Base-by-base conservation (phyloP, 2,329 filamentous ascomycete species). In the Leptographium flavum region DNA sequence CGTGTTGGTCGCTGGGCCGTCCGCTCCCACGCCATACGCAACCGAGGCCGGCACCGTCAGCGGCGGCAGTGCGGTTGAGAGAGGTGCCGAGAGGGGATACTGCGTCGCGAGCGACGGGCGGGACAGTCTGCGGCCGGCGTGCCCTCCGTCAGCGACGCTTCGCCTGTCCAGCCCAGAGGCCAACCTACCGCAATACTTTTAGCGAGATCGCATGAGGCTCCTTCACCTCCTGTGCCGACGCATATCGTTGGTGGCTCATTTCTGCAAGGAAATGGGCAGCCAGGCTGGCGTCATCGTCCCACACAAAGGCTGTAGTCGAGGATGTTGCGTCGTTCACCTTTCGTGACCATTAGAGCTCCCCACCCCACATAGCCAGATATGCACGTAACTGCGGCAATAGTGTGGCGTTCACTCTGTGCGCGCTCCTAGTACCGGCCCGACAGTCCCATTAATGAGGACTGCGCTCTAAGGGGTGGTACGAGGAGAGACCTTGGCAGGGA, bases 181-280 rank as follows among this genome's bases (percentile, higher is more conserved):
- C 17, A 22, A 43, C 59, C 52, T 66, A 81, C 80, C 80, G 68
- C 32, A 84, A 67, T 42, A 84, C 84, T 67, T 88, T 90, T 44
- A 88, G 67, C 43, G 83, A 87, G 39, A 88, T 76, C 19, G 80
- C 77, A 62, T 88, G 83, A 32, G 83, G 82, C 63, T 88, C 84
- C 61, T 86, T 86, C 49, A 72, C 64, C 48, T 77, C 74, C 47
- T 73, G 67, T 28, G 27, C 27, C 14, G 73, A 74, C 8, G 71
- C 65, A 53, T 73, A 75, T 53, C 71, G 62, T 58, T 76, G 73
- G 54, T 78, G 73, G 59, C 70, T 75, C 73, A 77, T 77, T 10
- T 50, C 48, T 74, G 74, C 58, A 25, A 19, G 21, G 39, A 31
- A 15, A 27, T 14, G 5, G 39, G 27, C 17, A 15, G 38, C 10